Base-by-base conservation (phyloP, 2,329 filamentous ascomycete species). In the Aspergillus tamarii region DNA sequence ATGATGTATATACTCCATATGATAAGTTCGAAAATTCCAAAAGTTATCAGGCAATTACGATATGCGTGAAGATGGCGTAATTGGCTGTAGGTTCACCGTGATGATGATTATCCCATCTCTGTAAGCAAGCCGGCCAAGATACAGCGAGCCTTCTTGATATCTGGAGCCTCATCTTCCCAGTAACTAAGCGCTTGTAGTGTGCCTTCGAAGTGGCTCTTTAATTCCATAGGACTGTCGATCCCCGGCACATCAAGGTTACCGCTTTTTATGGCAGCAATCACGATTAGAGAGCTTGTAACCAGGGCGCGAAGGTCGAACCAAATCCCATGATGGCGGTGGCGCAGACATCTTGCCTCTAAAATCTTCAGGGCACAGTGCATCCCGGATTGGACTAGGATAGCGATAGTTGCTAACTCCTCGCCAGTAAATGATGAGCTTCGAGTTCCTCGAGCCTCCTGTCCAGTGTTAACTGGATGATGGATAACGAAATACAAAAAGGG, bases 281-380 rank as follows among this genome's bases (percentile, higher is more conserved):
- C 60, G 7, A 70, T 69, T 34, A 74, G 60, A 1, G 65, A 68
- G 10, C 68, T 69, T 30, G 63, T 63, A 21, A 72, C 64, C 8
- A 70, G 36, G 32, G 64, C 66, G 28, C 69, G 61, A 21, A 69
- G 59, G 39, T 73, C 70, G 48, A 69, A 75, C 74, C 74, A 76
- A 1, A 71, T 65, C 10, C 74, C 74, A 59, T 76, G 74, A 60
- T 76, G 74, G 12, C 74, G 72, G 61, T 76, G 74, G 7, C 66
- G 63, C 16, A 72, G 54, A 34, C 64, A 65, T 6, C 71, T 64
- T 8, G 60, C 68, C 9, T 73, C 65, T 8, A 76, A 52, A 4
- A 72, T 72, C 36, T 66, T 71, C 50, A 73, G 43, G 57, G 66
- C 67, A 61, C 73, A 75, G 5, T 73, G 64, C n/a, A 74, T 65